Evolutionary conservation across 495 filamentous ascomycete species (phyloP), one percentile per base, ranked within the genome.

Genomic region (Platismatia glauca): DNA sequence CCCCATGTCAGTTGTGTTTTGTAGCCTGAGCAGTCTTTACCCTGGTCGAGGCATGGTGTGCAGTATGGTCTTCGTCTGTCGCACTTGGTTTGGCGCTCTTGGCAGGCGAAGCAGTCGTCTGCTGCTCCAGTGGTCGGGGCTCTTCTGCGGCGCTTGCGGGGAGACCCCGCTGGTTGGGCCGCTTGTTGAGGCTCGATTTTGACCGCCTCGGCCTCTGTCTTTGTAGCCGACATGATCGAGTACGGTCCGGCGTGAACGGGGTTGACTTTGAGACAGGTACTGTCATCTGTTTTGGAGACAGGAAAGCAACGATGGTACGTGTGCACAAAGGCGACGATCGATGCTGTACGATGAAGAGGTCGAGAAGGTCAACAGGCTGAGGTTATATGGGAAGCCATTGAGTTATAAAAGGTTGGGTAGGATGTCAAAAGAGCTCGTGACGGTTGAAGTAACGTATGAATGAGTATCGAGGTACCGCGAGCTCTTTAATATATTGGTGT

Each of bases 1-100:
- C 93, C 94, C 94, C 94, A 98, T 41, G 94, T 98, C 77, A 98
- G 82, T 55, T 91, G 90, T 27, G 94, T 97, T 76, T 95, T 94
- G 79, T 98, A 98, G 64, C 94, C 94, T 50, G 89, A 91, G 78
- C 94, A 98, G 72, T 95, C 91, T 71, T 90, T 93, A 61, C 91
- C 89, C 63, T 87, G 77, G 60, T 96, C 91, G 57, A 98, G 82
- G 75, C 94, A 98, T 72, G 90, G 92, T 53, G 90, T 91, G 73
- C 94, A 98, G 73, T 97, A 98, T 18, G 94, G 94, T 66, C 94
- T 83, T 71, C 90, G 84, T 58, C 94, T 85, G 75, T 98, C 94
- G 77, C 94, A 98, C 72, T 89, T 88, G 58, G 84, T 81, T 57
- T 86, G 85, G 66, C 86, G 83, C 71, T 90, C 93, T 67, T 85